Evolutionary conservation across 1,284 basidiomycete species (phyloP), one percentile per base, ranked within the genome.

Genomic region (Fomes fomentarius): DNA sequence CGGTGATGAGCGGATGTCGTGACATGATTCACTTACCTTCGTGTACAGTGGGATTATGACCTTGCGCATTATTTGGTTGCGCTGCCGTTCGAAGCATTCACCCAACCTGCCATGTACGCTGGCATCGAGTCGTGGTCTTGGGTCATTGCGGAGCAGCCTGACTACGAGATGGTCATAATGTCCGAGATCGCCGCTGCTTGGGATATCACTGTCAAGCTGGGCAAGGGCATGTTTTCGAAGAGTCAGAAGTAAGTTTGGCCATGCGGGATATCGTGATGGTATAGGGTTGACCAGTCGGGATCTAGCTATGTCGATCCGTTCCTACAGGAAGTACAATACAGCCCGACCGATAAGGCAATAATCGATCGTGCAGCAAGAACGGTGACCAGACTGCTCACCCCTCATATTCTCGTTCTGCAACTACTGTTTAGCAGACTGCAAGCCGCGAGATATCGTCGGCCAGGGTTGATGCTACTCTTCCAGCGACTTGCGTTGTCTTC

Each of bases 51-150:
- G 66, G 93, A 99, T 60, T 84, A 91, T 66, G 91, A 93, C 34
- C 78, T 99, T 9, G 75, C 99, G 3, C 91, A 95, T 70, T 90
- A 92, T 68, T 76, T 99, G 24, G 95, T 99, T 8, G 82, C 83
- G 24, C 73, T 99, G 15, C 97, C 97, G 0, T 92, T 98, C 64
- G 89, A 90, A 51, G 87, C 93, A 3, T 94, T 95, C 63, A 94
- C 93, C 0, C 94, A 95, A 1, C 79, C 91, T 4, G 85, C 95
- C 0, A 84, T 98, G 54, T 82, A 90, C 9, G 85, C 91, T 1
- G 96, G 94, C 0, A 89, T 95, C 46, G 94, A 98, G 69, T 90
- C 93, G 4, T 99, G 97, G 97, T 94, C 92, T 2, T 98, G 96
- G 96, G 79, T 98, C 0, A 92, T 98, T 45, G 87, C 93, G 15